Base-by-base conservation (phyloP, 148 eudicot species). In the Amaranthus cruentus region DNA sequence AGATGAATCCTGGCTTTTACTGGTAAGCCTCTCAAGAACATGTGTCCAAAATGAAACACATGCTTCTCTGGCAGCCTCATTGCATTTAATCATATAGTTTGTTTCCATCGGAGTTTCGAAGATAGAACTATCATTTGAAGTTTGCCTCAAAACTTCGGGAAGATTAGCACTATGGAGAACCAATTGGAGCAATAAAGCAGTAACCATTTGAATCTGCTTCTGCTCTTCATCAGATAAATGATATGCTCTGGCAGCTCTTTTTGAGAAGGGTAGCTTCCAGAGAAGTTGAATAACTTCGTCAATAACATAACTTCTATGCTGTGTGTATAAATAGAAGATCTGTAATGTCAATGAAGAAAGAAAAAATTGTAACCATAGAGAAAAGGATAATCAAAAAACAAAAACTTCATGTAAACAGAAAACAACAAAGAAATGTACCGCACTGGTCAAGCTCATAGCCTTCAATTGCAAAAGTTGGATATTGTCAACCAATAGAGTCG, bases 171-270 rank as follows among this genome's bases (percentile, higher is more conserved):
- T 88, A 62, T 87, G 89, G 77, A 89, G 96, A 73, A 91, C 88
- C 84, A 95, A 71, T 81, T 88, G 97, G 79, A 95, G 88, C 74
- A 95, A 70, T 72, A 95, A 81, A 76, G 97, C 92, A 73, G 96
- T 79, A 69, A 87, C 74, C 87, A 95, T 87, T 82, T 95, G 99
- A 80, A 95, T 91, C 81, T 91, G 97, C 85, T 80, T 91, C 87
- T 95, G 99, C 55, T 95, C 99, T 79, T 95, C 97, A 81, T 95
- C 99, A 57, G 92, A 87, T 74, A 95, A 85, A 84, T 88, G 97
- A 85, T 88, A 95, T 69, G 91, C 81, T 79, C 99, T 85, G 64
- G 93, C 85, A 65, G 85, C 85, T 77, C 89, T 85, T 77, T 88
- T 95, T 48, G 99, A 85, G 70, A 81, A 80, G 11, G 99, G 96